Conservation (phyloP, 805 yeast species). For the Zygotorulaspora sp. region DNA sequence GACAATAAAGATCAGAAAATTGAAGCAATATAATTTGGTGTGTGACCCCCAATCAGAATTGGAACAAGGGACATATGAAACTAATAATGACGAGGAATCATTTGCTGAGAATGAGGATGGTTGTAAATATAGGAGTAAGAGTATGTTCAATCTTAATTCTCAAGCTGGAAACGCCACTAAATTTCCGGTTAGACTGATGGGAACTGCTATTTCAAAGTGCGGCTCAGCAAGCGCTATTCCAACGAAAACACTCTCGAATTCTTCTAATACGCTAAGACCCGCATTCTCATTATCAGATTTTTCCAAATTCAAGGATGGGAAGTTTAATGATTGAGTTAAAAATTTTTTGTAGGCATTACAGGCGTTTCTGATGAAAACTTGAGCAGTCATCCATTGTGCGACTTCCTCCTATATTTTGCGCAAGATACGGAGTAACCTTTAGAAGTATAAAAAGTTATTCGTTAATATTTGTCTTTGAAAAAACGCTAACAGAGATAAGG, state of each 20-base stretch:
- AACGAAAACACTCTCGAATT: conserved; percentile 7
- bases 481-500: too few species aligned
- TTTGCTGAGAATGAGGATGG: conserved; percentile 15
- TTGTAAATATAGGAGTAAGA: conserved; percentile 28
- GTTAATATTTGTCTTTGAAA: too few species aligned
- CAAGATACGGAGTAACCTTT: too few species aligned
- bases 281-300: conserved; percentile 32
- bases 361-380: too few species aligned
- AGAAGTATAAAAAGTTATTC: too few species aligned
- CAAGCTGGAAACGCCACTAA: conserved; percentile 8
- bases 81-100: conserved; percentile 6
- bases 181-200: conserved; percentile 10
- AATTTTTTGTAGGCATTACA: conserved; percentile 13
- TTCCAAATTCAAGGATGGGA: conserved; percentile 25
- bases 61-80: conserved; percentile 16
- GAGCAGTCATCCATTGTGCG: too few species aligned
- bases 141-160: conserved; percentile 24
- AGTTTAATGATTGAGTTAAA: conserved; percentile 16
- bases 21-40: conserved; percentile 11
- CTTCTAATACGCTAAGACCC: conserved; percentile 15
- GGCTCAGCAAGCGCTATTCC: conserved; percentile 6
- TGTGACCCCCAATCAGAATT: conserved; percentile 12
- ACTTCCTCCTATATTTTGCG: too few species aligned
- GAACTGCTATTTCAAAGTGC: conserved; percentile 3
- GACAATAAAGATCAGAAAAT: conserved; percentile 8